Base-by-base conservation (phyloP, 352 stramenopile species). In the Globisporangium uncinulatum region DNA sequence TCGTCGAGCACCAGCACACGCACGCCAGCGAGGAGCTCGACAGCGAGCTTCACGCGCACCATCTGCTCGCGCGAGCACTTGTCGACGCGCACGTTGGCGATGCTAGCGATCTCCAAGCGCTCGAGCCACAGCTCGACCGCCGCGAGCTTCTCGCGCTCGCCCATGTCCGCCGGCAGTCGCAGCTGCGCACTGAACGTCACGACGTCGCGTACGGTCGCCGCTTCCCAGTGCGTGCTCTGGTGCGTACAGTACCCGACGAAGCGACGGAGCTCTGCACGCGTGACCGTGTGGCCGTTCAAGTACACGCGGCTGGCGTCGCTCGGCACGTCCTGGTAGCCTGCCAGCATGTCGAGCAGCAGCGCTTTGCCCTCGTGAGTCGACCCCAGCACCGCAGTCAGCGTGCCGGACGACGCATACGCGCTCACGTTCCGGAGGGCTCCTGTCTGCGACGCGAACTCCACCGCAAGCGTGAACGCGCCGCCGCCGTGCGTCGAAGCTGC, bases 131-230 rank as follows among this genome's bases (percentile, higher is more conserved):
- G 43, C 31, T 58, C 43, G 6, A 67, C 63, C 5, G 53, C 55
- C 9, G 37, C 49, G 19, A 51, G 7, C 19, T 47, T 56, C 19
- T 51, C 34, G 42, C 39, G 62, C 15, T 24, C 45, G 13, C 43
- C 54, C 20, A 67, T 37, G 9, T 47, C 37, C 37, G 32, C 21
- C 24, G 61, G 50, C 29, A 62, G 49, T 32, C 86, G 66, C 31
- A 96, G 46, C 39, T 75, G 71, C 7, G 86, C 86, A 45, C 71
- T 88, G 56, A 97, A 96, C 15, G 63, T 56, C 31, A 97, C 83
- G 13, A 79, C 76, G 56, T 97, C 88, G 24, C 83, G 67, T 70
- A 75, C 21, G 86, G 72, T 65, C 13, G 51, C 48, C 31, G 41
- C 37, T 32, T 56, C 59, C 59, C 59, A 65, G 46, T 60, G 36